Base-by-base conservation (phyloP, 352 stramenopile genomes). In the Globisporangium cederbergense region DNA sequence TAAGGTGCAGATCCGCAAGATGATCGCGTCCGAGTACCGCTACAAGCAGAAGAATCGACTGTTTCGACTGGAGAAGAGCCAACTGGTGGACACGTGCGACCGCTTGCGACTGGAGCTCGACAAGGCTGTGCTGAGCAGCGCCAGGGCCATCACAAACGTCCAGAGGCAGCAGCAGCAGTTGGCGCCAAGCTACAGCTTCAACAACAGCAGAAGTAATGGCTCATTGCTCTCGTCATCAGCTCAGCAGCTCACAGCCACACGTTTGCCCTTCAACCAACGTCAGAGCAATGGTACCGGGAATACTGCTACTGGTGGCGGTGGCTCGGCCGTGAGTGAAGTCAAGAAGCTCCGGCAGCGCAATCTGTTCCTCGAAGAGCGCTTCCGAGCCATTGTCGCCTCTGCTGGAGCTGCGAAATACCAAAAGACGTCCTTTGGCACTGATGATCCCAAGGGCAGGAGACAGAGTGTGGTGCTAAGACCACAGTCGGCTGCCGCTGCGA, bases 21-120 rank as follows among this genome's bases (percentile, higher is more conserved):
- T 93, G 79, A 91, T 91, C 56, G 80, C 82, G 30, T 86, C 79
- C 7, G 81, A 93, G 62, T 88, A 91, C 58, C 75, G 76, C 9
- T 73, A 89, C 68, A 91, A 90, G 67, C 81, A 89, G 45, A 87
- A 89, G 63, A 90, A 88, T 36, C 72, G 74, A 1, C 53, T 81
- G 9, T 70, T 89, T 36, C 64, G 67, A 11, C 61, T 66, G 13
- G 84, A 90, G 65, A 81, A 77, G 50, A 62, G 71, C 22, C 71
- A 79, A 40, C 73, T 93, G n/a, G 58, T 77, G 14, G 72, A 81
- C 40, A 71, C 65, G 52, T 78, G 78, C 30, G 74, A 87, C 46
- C 72, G 71, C 14, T 57, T 93, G 50, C 74, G 72, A 16, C 40
- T 58, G 1, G 72, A 88, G 38, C 67, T 90, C 11, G 77, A 91